Evolutionary conservation across 495 filamentous ascomycete genomes (phyloP).

Genomic region (Immersiella caudata): DNA sequence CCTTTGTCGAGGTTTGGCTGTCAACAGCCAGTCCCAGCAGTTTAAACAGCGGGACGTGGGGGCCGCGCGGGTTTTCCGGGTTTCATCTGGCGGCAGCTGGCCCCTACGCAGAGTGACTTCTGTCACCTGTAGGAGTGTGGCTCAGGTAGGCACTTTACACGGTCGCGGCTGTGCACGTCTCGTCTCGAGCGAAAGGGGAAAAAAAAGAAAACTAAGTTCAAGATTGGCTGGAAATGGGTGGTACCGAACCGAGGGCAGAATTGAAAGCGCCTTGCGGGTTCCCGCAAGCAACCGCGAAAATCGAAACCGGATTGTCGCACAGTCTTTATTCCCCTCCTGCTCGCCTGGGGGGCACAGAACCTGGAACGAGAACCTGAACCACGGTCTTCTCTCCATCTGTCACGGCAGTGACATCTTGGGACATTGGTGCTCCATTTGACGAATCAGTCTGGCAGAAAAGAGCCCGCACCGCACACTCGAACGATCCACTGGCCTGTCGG

Average conservation of each 20-base stretch:
- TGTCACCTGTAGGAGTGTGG: not conserved
- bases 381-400: slow-evolving; percentile 6
- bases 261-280: not conserved
- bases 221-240: slow-evolving; percentile 12
- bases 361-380: slow-evolving; percentile 1
- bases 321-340: slow-evolving; percentile 4
- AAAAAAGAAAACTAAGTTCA: slow-evolving; percentile 4
- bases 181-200: not conserved
- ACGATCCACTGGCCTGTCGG: not conserved
- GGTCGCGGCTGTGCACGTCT: slow-evolving; percentile 20
- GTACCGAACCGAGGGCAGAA: not conserved
- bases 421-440: slow-evolving; percentile 4
- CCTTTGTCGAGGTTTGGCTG: not conserved
- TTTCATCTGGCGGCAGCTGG: not conserved
- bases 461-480: not conserved
- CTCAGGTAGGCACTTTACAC: slow-evolving; percentile 19
- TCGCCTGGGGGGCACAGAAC: not conserved
- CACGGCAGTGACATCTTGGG: slow-evolving; percentile 13
- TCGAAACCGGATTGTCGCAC: slow-evolving; percentile 1
- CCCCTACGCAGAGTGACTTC: not conserved
- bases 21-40: not conserved
- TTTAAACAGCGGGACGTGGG: too few relatives aligned
- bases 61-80: not conserved
- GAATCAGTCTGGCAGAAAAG: not conserved
- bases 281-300: not conserved